phyloP scores from a whole-genome alignment of 495 filamentous ascomycete species.

The Neurospora cerealis region DNA sequence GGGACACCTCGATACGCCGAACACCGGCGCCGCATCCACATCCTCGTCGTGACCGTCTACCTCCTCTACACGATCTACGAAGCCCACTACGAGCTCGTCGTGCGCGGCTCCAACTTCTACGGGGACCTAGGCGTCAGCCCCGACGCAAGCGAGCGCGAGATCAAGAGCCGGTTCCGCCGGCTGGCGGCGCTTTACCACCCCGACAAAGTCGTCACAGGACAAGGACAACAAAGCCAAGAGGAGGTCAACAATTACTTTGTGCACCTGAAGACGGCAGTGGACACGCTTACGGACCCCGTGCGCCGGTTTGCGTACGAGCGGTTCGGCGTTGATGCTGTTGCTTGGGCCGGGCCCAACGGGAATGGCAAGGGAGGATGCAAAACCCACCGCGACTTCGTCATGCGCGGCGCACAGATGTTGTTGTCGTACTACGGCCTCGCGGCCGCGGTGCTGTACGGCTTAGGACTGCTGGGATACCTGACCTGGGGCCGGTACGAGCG shows the following conservation, averaged over 20 bases:
- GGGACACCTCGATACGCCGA: constrained; percentile 56
- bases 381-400: constrained; percentile 66
- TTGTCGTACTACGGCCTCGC: constrained; percentile 57
- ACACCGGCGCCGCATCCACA: constrained; percentile 73
- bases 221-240: constrained; percentile 8
- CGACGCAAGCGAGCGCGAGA: constrained; percentile 56
- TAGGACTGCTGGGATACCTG: constrained; percentile 70
- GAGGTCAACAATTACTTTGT: constrained; percentile 57
- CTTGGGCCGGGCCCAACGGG: constrained; percentile 33
- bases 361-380: constrained; percentile 36
- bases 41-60: constrained; percentile 70
- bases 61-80: constrained; percentile 92
- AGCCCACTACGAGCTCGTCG: constrained; percentile 68
- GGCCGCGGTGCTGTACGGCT: constrained; percentile 50
- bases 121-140: constrained; percentile 56
- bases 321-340: constrained; percentile 70
- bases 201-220: constrained; percentile 56
- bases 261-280: constrained; percentile 70
- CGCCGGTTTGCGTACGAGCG: constrained; percentile 89
- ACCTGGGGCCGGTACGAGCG: constrained; percentile 87
- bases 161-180: constrained; percentile 79
- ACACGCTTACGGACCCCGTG: constrained; percentile 68
- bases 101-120: constrained; percentile 62
- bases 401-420: constrained; percentile 46
- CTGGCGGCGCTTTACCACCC: constrained; percentile 81